Evolutionary conservation across 2,329 filamentous ascomycete genomes (phyloP).

Genomic region (Cercospora zeae-maydis): DNA sequence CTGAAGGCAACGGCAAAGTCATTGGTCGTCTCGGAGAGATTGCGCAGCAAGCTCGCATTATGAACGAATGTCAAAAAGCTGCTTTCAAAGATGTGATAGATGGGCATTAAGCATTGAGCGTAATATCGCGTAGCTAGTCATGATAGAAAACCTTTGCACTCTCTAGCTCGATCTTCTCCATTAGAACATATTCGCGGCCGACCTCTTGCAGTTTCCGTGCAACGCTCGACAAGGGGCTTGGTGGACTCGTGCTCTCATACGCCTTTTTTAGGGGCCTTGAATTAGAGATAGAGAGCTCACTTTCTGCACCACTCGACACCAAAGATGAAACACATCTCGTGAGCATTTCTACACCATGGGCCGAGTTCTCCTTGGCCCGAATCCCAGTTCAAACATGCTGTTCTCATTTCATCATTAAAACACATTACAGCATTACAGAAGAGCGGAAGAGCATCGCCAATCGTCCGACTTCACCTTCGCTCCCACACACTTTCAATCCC

Average conservation of each 20-base stretch:
- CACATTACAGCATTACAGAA: neutral
- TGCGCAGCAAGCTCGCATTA: constrained; percentile 57
- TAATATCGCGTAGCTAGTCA: neutral
- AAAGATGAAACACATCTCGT: neutral
- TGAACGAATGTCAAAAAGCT: constrained; percentile 54
- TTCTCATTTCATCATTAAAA: neutral
- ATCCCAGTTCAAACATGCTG: neutral
- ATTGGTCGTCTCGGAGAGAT: constrained; percentile 56
- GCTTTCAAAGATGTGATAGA: constrained; percentile 32
- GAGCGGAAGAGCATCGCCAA: neutral
- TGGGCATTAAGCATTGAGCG: constrained; percentile 23
- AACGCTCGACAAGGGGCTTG: neutral
- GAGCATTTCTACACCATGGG: too few relatives aligned
- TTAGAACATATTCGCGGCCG: neutral
- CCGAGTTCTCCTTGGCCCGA: neutral
- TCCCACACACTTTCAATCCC: constrained; percentile 33
- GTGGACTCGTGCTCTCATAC: neutral
- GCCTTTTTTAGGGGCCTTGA: neutral
- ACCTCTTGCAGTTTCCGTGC: neutral
- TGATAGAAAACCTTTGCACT: neutral
- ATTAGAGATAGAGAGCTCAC: neutral
- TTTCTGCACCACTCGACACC: neutral
- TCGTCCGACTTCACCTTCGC: neutral
- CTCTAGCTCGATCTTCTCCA: neutral
- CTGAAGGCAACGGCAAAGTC: constrained; percentile 60